Percentiles rank a stretch among this genome's conserved stretches.
These are phyloP conservation scores for Atalantia buxifolia DNA, from an alignment of 345 rosid genomes.

Conservation along the genomic window DNA sequence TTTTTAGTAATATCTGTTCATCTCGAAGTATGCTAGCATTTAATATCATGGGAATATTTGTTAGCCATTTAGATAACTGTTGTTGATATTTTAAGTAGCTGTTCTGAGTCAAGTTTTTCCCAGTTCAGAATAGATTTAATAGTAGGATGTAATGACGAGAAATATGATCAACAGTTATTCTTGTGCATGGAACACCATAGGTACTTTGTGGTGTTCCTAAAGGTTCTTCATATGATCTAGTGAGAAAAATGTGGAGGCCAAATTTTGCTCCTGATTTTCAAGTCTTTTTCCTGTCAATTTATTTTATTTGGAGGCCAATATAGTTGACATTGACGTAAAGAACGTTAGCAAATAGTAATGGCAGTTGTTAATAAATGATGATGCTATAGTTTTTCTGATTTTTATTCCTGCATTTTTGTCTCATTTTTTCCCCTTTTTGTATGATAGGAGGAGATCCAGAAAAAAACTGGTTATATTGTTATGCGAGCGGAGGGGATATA, in stretches of 20 bases:
- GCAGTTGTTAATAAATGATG: not conserved
- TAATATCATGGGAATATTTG: not conserved
- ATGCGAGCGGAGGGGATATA: conserved; percentile 94
- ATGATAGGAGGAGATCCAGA: conserved; percentile 93
- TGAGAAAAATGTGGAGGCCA: not conserved
- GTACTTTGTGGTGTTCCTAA: not conserved
- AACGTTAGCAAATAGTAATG: not conserved
- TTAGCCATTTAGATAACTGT: not conserved
- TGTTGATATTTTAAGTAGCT: not conserved
- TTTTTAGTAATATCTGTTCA: not conserved
- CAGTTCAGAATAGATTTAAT: not conserved
- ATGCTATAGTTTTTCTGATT: not conserved
- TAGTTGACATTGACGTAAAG: not conserved
- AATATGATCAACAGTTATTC: not conserved
- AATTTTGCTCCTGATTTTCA: not conserved
- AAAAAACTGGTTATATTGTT: conserved; percentile 95
- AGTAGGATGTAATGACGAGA: not conserved
- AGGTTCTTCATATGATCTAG: not conserved
- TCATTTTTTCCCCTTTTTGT: not conserved
- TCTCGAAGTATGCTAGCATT: not conserved
- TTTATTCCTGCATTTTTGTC: no score
- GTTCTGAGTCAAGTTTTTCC: not conserved
- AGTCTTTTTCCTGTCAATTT: not conserved
- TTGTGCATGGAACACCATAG: not conserved
- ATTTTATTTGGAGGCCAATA: not conserved